Conservation (phyloP, 768 basidiomycete genomes). For the Psilocybe azurescens region DNA sequence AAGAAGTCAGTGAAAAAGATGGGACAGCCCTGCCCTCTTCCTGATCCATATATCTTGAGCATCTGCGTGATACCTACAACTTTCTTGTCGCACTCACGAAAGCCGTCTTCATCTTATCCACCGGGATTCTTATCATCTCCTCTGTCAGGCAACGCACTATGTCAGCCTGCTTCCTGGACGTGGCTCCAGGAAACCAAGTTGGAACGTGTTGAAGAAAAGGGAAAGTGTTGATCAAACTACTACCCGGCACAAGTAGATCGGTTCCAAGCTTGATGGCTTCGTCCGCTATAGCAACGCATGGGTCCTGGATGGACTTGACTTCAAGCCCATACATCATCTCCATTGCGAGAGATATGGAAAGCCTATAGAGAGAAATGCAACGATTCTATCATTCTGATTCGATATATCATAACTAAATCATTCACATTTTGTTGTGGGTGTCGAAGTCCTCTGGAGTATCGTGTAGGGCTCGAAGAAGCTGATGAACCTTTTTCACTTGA, state of each 20-base stretch:
- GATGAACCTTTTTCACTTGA: constrained; percentile 33
- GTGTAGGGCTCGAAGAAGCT: constrained; percentile 27
- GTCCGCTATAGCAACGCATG: constrained; percentile 32
- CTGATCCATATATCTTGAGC: neutral
- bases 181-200: constrained; percentile 26
- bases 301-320: constrained; percentile 16
- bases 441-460: too few species aligned
- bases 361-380: neutral
- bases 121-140: constrained; percentile 13
- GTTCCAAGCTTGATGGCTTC: constrained; percentile 27
- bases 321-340: constrained; percentile 25
- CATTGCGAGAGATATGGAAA: constrained; percentile 20
- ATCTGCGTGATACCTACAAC: neutral
- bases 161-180: neutral
- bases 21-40: constrained; percentile 9
- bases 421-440: neutral
- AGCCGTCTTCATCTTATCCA: constrained; percentile 10
- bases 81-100: neutral
- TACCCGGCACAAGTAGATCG: constrained; percentile 16
- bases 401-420: too few species aligned
- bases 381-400: too few species aligned
- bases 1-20: constrained; percentile 14
- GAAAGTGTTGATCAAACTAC: constrained; percentile 17
- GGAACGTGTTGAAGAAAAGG: constrained; percentile 23
- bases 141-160: constrained; percentile 23